Base-by-base conservation (phyloP, 2,329 filamentous ascomycete genomes). In the Paraphoma sp. region DNA sequence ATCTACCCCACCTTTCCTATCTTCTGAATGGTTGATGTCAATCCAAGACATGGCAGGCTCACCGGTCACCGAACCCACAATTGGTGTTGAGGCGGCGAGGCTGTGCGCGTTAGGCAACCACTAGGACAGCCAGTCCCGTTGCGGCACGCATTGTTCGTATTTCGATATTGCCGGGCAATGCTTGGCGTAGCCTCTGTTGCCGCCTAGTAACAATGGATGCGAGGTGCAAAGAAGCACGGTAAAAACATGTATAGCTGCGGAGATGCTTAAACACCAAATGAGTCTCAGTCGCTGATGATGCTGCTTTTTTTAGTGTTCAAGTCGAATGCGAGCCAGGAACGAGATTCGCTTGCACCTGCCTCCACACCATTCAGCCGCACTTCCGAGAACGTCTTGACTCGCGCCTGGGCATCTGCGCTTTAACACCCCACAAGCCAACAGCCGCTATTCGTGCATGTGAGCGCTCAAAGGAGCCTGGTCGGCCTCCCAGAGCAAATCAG, bases 341-440 rank as follows among this genome's bases (percentile, higher is more conserved):
- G n/a, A 38, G n/a, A n/a, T 38, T 47, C 45, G 45, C 45, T 31
- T 47, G 9, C 29, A 45, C 16, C 28, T 49, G 18, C 47, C 36
- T 31, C 45, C 12, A 41, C 46, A 18, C 10, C 46, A 28, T 33
- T 44, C 40, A 44, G 29, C 40, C 49, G 41, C 42, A 36, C 40
- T 38, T 11, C 42, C 49, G 42, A 23, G 23, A 23, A 23, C 23
- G 23, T 36, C 14, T 33, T n/a, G 41, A 12, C 36, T 45, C 42
- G 42, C n/a, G 41, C 49, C 40, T 51, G 41, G 48, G 48, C 48
- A 23, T 23, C n/a, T n/a, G 3, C 38, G 28, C 48, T 41, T 33
- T 41, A 51, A 44, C 12, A 23, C 40, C 49, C 18, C 42, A 23
- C 36, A 12, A 38, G n/a, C 16, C n/a, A 42, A 18, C 9, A 12